Evolutionary conservation across 768 basidiomycete species (phyloP).

Genomic region (Calocera cornea): DNA sequence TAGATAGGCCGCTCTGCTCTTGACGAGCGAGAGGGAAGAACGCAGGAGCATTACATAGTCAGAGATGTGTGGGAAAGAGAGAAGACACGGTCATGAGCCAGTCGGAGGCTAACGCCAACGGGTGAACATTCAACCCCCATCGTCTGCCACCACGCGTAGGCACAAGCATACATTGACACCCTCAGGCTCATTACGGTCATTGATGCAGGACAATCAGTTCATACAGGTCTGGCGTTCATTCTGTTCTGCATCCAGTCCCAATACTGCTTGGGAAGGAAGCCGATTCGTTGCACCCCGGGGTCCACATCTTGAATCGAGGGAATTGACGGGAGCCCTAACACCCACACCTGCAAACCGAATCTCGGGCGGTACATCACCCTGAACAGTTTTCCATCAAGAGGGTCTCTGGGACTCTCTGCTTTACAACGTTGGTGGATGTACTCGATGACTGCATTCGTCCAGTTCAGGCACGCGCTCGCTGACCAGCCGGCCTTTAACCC

Average conservation of each 20-base stretch:
- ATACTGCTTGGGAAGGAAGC: constrained; percentile 46
- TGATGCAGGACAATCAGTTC: background rate
- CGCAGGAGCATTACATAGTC: background rate
- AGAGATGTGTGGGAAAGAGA: constrained; percentile 7
- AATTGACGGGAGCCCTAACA: constrained; percentile 37
- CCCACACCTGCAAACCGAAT: constrained; percentile 38
- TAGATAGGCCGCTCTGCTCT: background rate
- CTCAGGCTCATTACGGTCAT: no score
- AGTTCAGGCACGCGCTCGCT: constrained; percentile 55
- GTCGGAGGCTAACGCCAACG: constrained; percentile 14
- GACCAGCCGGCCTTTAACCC: constrained; percentile 68
- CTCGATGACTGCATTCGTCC: constrained; percentile 50
- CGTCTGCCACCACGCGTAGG: no score
- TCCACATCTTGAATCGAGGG: constrained; percentile 51
- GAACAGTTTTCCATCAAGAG: constrained; percentile 41
- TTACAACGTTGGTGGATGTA: constrained; percentile 31
- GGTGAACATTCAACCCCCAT: background rate
- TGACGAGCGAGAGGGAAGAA: background rate
- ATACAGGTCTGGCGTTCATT: background rate
- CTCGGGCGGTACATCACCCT: constrained; percentile 51
- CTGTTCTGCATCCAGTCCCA: background rate
- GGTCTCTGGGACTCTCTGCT: background rate
- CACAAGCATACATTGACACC: no score
- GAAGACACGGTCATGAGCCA: constrained; percentile 10
- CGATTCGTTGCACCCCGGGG: constrained; percentile 43